Evolutionary conservation across 768 basidiomycete species (phyloP), one percentile per base, ranked within the genome.

Genomic region (Mycena floridula): DNA sequence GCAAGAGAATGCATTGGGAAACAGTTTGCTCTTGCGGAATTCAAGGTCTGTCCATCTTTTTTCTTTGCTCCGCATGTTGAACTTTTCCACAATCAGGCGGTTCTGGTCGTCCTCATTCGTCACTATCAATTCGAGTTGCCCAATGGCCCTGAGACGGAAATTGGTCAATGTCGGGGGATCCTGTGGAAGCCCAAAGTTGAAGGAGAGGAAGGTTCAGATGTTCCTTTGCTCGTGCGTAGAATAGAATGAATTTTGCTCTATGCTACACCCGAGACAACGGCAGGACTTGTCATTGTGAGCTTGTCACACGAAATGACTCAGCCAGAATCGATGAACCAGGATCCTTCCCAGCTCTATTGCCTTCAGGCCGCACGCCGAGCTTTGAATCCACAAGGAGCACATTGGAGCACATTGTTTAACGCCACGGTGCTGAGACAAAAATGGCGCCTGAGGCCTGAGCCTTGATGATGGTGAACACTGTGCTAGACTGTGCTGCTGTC

Each of bases 1-100:
- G 72, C 74, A 2, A 57, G 76, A 43, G 68, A 62, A 2, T 81
- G 77, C 53, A 42, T 76, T 8, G 77, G 77, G 0, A 70, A 67
- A 45, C 49, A 59, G 7, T 77, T 79, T 51, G 76, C 77, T 0
- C 36, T 78, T 11, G 25, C 57, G 0, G 63, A 65, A 37, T 50
- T 66, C 47, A 66, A 65, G 57, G 64, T 59, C 28, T 7, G 50
- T 48, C 15, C 25, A 20, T 15, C 6, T 12, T 22, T 43, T 15
- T n/a, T 44, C 28, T 4, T n/a, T 9, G 15, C 6, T 44, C n/a
- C n/a, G n/a, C 28, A 30, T n/a, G 5, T 16, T 36, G 20, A 36
- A 3, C 26, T 44, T 32, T 36, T 4, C 15, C 4, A 25, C 16
- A 16, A 4, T 12, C 35, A 76, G 74, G 61, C 66, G 4, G 69